Base-by-base conservation (phyloP, 371 early-diverging fungal species). In the Mucor piriformis region DNA sequence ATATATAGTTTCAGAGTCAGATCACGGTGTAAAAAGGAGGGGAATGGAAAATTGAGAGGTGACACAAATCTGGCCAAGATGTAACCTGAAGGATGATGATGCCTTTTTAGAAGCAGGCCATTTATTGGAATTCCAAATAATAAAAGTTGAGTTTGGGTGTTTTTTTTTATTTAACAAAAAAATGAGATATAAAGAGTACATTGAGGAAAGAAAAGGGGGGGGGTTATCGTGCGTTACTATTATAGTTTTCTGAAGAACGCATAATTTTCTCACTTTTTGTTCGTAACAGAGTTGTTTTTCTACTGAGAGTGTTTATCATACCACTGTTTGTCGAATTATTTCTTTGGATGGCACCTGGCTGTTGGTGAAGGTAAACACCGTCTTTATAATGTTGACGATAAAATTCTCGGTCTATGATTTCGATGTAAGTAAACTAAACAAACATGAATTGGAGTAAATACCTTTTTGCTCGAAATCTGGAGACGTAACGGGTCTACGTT, bases 381-480 rank as follows among this genome's bases (percentile, higher is more conserved):
- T 85, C 80, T 59, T 82, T 81, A 61, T 85, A 85, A 55, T 81
- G 63, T 18, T 79, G 72, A 35, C 77, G 73, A 57, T 85, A 85
- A 50, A 78, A 85, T 24, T 83, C 82, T 37, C 72, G 66, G 64
- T 85, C 83, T 69, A 50, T 29, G 8, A 10, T 23, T 23, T 27
- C 4, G 5, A n/a, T 50, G n/a, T 50, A 6, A 18, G 6, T 11
- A 35, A n/a, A n/a, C n/a, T n/a, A n/a, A n/a, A n/a, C n/a, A n/a
- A n/a, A n/a, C n/a, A n/a, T n/a, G n/a, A n/a, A n/a, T n/a, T n/a
- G n/a, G n/a, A n/a, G n/a, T n/a, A n/a, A n/a, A n/a, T 68, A 70
- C 78, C 78, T 74, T 74, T 80, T 47, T 82, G 84, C 50, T 84
- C 86, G 64, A 83, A 86, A 32, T 86, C 83, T 52, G 84, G 83